Conservation (phyloP, 768 basidiomycete species). For the Wakefieldia striispora region DNA sequence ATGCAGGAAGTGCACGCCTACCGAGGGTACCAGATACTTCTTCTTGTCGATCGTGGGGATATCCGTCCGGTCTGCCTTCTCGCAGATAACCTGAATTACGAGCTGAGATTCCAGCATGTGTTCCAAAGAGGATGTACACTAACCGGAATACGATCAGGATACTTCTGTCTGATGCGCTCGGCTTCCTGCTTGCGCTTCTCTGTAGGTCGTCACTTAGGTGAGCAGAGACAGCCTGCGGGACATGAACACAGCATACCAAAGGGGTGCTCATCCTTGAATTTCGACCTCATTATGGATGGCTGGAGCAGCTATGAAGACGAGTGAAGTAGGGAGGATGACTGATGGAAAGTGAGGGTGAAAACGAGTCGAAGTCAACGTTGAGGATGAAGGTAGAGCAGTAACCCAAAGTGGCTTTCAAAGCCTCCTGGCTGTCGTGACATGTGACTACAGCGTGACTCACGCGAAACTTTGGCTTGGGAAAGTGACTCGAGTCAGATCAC, state of each 20-base stretch:
- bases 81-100: conserved; percentile 86
- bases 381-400: conserved; percentile 19
- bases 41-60: conserved; percentile 99
- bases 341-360: conserved; percentile 7
- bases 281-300: conserved; percentile 69
- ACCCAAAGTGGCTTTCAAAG: conserved; percentile 28
- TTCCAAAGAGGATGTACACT: conserved; percentile 29
- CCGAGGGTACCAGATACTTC: conserved; percentile 99
- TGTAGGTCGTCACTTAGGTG: conserved; percentile 33
- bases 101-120: conserved; percentile 5
- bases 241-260: conserved; percentile 62
- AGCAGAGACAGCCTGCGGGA: conserved; percentile 35
- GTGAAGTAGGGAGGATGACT: conserved; percentile 4
- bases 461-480: conserved; percentile 1
- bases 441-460: conserved; percentile 31
- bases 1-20: conserved; percentile 38
- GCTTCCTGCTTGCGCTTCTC: conserved; percentile 99
- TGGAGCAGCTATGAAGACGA: conserved; percentile 3
- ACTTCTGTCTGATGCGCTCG: conserved; percentile 98
- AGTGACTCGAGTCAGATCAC: neutral
- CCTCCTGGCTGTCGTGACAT: conserved; percentile 33
- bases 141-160: conserved; percentile 96
- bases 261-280: conserved; percentile 99
- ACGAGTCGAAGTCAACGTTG: conserved; percentile 27
- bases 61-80: conserved; percentile 98